Evolutionary conservation across 148 eudicot genomes (phyloP).

Genomic region (Agrostemma githago): DNA sequence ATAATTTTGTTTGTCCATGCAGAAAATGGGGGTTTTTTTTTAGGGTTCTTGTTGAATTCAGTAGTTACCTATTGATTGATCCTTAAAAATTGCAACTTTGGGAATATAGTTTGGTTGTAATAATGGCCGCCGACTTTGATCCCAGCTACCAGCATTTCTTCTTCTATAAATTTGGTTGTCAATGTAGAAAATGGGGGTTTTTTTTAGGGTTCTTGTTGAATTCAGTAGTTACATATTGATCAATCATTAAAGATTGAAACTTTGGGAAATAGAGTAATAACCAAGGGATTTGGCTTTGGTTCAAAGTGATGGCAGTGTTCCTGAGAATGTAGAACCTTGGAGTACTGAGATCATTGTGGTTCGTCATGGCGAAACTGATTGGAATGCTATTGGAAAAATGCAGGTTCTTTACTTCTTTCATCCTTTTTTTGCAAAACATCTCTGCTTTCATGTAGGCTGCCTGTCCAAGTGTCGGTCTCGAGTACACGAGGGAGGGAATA

Average conservation of each 20-base stretch:
- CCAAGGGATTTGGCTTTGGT: constrained; percentile 7
- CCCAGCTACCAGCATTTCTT: too few relatives aligned
- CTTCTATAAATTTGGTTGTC: background rate
- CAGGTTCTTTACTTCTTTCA: constrained; percentile 37
- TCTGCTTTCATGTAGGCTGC: background rate
- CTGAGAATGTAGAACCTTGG: constrained; percentile 5
- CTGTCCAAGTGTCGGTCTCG: background rate
- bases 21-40: background rate
- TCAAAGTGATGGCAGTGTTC: constrained; percentile 10
- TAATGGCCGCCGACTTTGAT: too few relatives aligned
- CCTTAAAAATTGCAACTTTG: constrained; percentile 31
- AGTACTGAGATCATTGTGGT: constrained; percentile 23
- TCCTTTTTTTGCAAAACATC: background rate
- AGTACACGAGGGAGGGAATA: too few relatives aligned
- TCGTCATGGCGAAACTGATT: constrained; percentile 50
- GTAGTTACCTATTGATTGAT: background rate
- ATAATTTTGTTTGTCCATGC: background rate
- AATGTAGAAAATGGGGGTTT: background rate
- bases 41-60: too few relatives aligned
- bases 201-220: too few relatives aligned
- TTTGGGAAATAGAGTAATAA: background rate
- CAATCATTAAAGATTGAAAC: constrained; percentile 32
- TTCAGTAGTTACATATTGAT: too few relatives aligned
- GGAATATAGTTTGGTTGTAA: background rate
- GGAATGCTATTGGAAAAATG: constrained; percentile 67